Percentiles rank a stretch among this genome's conserved stretches.
Evolutionary conservation across 805 yeast species (phyloP).

Genomic region (Candida alai): DNA sequence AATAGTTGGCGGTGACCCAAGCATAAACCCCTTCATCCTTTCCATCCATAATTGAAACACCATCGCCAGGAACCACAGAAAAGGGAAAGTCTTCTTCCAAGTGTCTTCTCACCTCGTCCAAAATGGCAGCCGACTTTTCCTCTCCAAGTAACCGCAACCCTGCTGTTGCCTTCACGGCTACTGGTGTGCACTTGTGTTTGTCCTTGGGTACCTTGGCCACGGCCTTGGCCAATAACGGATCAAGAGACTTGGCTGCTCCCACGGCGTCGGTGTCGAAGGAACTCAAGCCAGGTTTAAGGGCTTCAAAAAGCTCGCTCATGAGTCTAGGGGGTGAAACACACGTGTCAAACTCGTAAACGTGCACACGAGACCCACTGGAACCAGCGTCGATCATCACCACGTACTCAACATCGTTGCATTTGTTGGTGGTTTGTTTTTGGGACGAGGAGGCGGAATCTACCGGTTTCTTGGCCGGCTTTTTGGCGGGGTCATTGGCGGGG

Average conservation of each 20-base stretch:
- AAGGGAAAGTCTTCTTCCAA: constrained; percentile 83
- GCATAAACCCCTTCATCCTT: constrained; percentile 97
- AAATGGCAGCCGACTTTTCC: constrained; percentile 64
- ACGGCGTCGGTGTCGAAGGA: constrained; percentile 72
- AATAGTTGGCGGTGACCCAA: constrained; percentile 94
- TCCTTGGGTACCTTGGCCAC: constrained; percentile 70
- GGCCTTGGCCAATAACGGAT: constrained; percentile 76
- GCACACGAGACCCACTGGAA: constrained; percentile 94
- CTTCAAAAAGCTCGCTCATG: constrained; percentile 74
- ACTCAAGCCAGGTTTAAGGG: constrained; percentile 91
- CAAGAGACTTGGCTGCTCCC: constrained; percentile 89
- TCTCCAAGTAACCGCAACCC: constrained; percentile 86
- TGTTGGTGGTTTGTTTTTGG: neutral
- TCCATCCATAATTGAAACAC: constrained; percentile 92
- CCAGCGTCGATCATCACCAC: constrained; percentile 98
- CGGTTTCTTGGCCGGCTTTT: constrained; percentile 2
- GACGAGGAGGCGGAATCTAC: constrained; percentile 2
- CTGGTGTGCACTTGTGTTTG: constrained; percentile 78
- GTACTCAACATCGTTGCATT: constrained; percentile 49
- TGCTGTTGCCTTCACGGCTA: constrained; percentile 97
- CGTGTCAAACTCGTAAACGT: constrained; percentile 86
- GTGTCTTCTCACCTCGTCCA: constrained; percentile 71
- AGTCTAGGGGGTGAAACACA: constrained; percentile 82
- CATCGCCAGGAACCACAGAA: constrained; percentile 83
- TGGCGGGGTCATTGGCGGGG: neutral